A percentile compares a stretch with the other conserved stretches of the same genome.
Conservation (phyloP, 2,329 filamentous ascomycete genomes). For the Fusarium sororula region DNA sequence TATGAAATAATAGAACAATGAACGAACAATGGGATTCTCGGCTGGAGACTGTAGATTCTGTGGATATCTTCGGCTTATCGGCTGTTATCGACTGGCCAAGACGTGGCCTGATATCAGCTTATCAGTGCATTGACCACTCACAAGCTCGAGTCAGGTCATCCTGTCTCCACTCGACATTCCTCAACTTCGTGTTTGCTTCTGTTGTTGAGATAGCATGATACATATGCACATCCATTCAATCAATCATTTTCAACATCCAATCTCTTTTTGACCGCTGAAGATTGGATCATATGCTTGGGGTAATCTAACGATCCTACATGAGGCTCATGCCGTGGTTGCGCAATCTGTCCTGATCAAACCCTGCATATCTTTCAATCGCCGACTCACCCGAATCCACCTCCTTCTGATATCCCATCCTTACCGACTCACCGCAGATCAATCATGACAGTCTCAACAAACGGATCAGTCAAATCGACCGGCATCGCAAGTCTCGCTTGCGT, state of each 20-base stretch:
- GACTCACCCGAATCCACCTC: neutral
- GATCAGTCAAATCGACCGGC: slow-evolving; percentile 12
- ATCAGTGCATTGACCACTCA: neutral
- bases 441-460: slow-evolving; percentile 14
- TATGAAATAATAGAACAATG: neutral
- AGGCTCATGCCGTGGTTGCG: neutral
- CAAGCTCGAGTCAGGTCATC: neutral
- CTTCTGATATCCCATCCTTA: neutral
- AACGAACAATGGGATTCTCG: neutral
- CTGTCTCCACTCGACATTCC: neutral
- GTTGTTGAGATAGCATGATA: neutral
- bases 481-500: slow-evolving; percentile 32
- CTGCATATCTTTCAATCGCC: slow-evolving; percentile 13
- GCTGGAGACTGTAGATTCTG: neutral
- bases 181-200: neutral
- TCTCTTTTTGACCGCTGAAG: too few relatives aligned
- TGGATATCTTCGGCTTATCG: neutral
- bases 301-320: neutral
- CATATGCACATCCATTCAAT: neutral
- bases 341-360: neutral
- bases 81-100: neutral
- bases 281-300: neutral
- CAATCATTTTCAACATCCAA: too few relatives aligned
- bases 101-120: neutral
- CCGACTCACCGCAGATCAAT: neutral